Evolutionary conservation across 106 monocot genomes (phyloP).

Genomic region (Alisma plantagoaquatica): DNA sequence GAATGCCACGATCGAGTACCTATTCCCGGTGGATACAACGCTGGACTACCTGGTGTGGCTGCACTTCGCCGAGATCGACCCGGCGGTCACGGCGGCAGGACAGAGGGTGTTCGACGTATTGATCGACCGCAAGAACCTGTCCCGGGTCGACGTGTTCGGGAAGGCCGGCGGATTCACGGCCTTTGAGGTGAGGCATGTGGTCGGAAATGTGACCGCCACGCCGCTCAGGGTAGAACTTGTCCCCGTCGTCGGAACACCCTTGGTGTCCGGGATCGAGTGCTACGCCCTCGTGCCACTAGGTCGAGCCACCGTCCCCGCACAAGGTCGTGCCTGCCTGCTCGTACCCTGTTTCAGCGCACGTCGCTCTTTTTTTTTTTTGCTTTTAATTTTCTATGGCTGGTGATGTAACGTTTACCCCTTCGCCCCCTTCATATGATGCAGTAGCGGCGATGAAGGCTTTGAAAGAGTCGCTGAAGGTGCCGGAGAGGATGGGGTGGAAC

Average conservation of each 20-base stretch:
- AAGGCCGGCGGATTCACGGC: conserved; percentile 75
- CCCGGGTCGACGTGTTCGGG: conserved; percentile 66
- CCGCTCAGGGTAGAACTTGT: conserved; percentile 64
- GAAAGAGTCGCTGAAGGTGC: conserved; percentile 74
- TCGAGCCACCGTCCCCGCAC: conserved; percentile 43
- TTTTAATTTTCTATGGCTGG: too few species aligned
- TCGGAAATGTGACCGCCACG: conserved; percentile 46
- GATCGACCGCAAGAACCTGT: conserved; percentile 40
- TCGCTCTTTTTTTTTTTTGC: too few species aligned
- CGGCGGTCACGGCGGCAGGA: conserved; percentile 5
- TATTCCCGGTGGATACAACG: conserved; percentile 14
- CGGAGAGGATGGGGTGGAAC: conserved; percentile 98
- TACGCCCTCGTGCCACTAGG: conserved; percentile 92
- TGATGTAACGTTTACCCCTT: too few species aligned
- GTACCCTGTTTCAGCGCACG: too few species aligned
- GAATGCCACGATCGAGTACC: conserved; percentile 10
- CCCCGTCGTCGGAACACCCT: conserved; percentile 57
- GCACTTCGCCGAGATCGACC: conserved; percentile 25
- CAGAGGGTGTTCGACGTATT: conserved; percentile 78
- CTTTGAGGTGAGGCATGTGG: conserved; percentile 63
- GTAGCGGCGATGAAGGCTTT: conserved; percentile 71
- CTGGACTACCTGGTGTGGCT: conserved; percentile 24
- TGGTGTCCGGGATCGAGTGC: conserved; percentile 81
- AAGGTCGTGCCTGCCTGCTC: too few species aligned
- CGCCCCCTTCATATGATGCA: too few species aligned